A percentile compares a stretch with the other conserved stretches of the same genome.
These are phyloP conservation scores for Lathyrus aphaca DNA, from an alignment of 306 rosid genomes.

Conservation along the genomic window DNA sequence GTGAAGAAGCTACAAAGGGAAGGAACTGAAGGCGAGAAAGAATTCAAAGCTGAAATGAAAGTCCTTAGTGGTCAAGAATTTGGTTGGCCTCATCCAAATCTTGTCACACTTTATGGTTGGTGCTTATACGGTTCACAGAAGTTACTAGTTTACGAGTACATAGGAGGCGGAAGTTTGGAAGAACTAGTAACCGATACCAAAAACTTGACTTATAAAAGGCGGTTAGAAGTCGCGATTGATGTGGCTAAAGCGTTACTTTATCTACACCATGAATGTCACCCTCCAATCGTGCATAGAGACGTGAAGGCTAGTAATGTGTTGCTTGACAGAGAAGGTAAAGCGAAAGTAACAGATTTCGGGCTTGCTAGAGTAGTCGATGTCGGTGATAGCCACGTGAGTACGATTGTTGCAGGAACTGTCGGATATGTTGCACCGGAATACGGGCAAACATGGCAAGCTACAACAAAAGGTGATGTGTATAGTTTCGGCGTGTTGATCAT, in stretches of 20 bases:
- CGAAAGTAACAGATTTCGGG: constrained; percentile 84
- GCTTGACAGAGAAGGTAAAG: constrained; percentile 71
- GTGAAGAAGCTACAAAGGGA: constrained; percentile 83
- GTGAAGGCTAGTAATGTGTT: constrained; percentile 92
- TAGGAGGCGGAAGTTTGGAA: constrained; percentile 91
- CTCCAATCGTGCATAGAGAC: constrained; percentile 81
- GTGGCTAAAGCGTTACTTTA: constrained; percentile 76
- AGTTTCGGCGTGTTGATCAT: constrained; percentile 81
- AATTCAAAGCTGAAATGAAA: constrained; percentile 85
- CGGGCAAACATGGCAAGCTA: constrained; percentile 93
- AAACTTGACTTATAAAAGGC: constrained; percentile 53
- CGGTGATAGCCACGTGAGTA: constrained; percentile 88
- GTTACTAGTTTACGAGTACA: constrained; percentile 76
- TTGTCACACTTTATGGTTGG: constrained; percentile 90
- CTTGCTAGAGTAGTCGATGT: constrained; percentile 74
- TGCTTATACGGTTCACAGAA: constrained; percentile 71
- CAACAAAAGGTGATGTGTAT: constrained; percentile 87
- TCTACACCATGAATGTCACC: constrained; percentile 84
- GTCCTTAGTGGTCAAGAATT: constrained; percentile 74
- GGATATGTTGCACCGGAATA: constrained; percentile 96
- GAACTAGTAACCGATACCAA: constrained; percentile 60
- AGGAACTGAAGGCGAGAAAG: constrained; percentile 85
- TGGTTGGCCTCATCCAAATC: constrained; percentile 89
- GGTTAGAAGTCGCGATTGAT: constrained; percentile 69
- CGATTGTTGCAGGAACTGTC: constrained; percentile 86